Evolutionary conservation across 1,284 basidiomycete species (phyloP).

Genomic region (Fomitopsis betulina): DNA sequence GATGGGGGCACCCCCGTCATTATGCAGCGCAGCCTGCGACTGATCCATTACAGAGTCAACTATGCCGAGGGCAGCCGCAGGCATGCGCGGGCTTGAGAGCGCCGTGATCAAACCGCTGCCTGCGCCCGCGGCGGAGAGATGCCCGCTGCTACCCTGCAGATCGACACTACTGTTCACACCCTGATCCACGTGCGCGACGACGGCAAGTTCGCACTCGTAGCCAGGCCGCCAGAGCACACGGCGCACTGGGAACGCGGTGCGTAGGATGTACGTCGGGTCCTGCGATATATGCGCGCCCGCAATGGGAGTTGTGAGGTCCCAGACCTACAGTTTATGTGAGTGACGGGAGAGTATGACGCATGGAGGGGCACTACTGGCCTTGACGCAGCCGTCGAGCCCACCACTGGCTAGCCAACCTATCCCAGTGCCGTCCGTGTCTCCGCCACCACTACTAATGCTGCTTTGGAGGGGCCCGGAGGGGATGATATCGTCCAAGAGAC

Average conservation of each 20-base stretch:
- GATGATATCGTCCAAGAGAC: constrained; percentile 25
- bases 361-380: constrained; percentile 43
- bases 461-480: constrained; percentile 14
- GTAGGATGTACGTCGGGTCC: constrained; percentile 68
- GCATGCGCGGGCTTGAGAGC: constrained; percentile 16
- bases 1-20: constrained; percentile 50
- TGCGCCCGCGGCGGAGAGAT: constrained; percentile 4
- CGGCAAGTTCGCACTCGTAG: constrained; percentile 75
- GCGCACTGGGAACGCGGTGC: constrained; percentile 73
- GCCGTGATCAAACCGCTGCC: constrained; percentile 8
- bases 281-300: constrained; percentile 48
- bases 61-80: constrained; percentile 8
- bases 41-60: constrained; percentile 9
- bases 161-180: constrained; percentile 25
- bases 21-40: constrained; percentile 22
- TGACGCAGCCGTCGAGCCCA: constrained; percentile 78
- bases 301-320: constrained; percentile 62
- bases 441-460: constrained; percentile 10
- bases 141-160: constrained; percentile 2
- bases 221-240: constrained; percentile 76
- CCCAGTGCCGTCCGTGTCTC: constrained; percentile 29
- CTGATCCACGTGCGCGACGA: constrained; percentile 66
- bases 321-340: constrained; percentile 45
- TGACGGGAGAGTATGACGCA: background rate
- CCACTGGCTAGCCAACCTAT: constrained; percentile 82